A percentile compares a stretch with the other conserved stretches of the same genome.
phyloP scores from a whole-genome alignment of 2,329 filamentous ascomycete genomes.

The Aspergillus fischeri region DNA sequence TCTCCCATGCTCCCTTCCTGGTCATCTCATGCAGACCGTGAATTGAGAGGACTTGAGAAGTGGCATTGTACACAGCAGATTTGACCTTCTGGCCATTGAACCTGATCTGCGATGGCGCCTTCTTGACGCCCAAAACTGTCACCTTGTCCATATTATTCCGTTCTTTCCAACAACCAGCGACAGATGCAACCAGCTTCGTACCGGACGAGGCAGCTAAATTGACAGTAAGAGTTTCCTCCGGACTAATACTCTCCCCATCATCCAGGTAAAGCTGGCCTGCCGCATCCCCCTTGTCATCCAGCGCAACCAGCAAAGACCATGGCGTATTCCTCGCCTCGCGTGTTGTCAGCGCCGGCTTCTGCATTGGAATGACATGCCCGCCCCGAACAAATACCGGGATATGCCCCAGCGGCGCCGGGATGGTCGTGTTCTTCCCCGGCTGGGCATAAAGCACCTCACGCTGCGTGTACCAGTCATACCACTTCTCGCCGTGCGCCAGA shows the following conservation, averaged over 20 bases:
- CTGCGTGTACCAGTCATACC: constrained; percentile 80
- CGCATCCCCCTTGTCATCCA: constrained; percentile 53
- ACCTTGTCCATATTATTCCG: constrained; percentile 57
- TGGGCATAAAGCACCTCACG: constrained; percentile 46
- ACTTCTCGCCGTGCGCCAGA: constrained; percentile 54
- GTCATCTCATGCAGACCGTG: constrained; percentile 49
- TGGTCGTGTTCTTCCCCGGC: constrained; percentile 56
- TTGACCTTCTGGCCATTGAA: constrained; percentile 50
- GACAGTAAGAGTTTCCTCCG: constrained; percentile 54
- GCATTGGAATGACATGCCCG: constrained; percentile 62
- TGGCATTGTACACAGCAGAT: constrained; percentile 43
- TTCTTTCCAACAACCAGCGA: constrained; percentile 53
- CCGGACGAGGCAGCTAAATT: constrained; percentile 32
- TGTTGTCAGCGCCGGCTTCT: constrained; percentile 66
- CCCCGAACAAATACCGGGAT: constrained; percentile 72
- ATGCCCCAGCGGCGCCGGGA: constrained; percentile 59
- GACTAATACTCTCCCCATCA: constrained; percentile 65
- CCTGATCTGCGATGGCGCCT: constrained; percentile 41
- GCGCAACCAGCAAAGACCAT: constrained; percentile 64
- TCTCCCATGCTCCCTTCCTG: constrained; percentile 52
- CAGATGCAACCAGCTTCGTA: constrained; percentile 42
- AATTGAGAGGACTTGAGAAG: constrained; percentile 48
- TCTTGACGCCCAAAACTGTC: constrained; percentile 56
- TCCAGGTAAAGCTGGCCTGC: constrained; percentile 67
- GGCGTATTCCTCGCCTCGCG: constrained; percentile 57